Percentiles rank a stretch among this genome's conserved stretches.
These are phyloP conservation scores for Pyrenochaeta sp. DNA, from an alignment of 2,329 filamentous ascomycete species.

Conservation along the genomic window DNA sequence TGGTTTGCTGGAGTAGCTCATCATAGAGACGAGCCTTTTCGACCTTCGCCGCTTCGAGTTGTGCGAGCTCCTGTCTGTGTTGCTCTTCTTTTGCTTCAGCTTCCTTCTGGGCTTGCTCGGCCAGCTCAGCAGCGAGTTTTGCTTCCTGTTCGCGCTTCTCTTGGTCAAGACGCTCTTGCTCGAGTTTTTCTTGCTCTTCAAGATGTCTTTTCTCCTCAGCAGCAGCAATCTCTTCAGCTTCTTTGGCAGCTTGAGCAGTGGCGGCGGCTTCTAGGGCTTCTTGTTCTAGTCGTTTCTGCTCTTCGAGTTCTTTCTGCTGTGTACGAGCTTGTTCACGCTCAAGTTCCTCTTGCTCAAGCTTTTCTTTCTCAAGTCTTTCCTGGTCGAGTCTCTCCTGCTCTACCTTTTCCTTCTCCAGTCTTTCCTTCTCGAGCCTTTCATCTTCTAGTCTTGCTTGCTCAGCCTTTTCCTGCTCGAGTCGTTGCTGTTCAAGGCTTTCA, in stretches of 20 bases:
- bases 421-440: background rate
- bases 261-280: background rate
- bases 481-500: background rate
- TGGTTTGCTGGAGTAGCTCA: conserved; percentile 10
- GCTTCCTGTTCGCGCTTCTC: conserved; percentile 11
- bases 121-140: no score
- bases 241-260: background rate
- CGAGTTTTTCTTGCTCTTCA: background rate
- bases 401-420: background rate
- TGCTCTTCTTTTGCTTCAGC: background rate
- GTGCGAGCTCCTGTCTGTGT: background rate
- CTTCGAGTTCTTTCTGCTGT: background rate
- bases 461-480: background rate
- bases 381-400: background rate
- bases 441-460: conserved; percentile 4
- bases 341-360: no score
- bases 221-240: background rate
- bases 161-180: conserved; percentile 5
- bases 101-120: no score
- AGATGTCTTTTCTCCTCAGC: no score
- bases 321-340: background rate
- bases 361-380: background rate
- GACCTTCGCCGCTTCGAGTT: conserved; percentile 6
- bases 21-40: conserved; percentile 1
- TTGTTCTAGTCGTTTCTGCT: background rate